phyloP scores from a whole-genome alignment of 2,329 filamentous ascomycete species.

The Massarina eburnea region DNA sequence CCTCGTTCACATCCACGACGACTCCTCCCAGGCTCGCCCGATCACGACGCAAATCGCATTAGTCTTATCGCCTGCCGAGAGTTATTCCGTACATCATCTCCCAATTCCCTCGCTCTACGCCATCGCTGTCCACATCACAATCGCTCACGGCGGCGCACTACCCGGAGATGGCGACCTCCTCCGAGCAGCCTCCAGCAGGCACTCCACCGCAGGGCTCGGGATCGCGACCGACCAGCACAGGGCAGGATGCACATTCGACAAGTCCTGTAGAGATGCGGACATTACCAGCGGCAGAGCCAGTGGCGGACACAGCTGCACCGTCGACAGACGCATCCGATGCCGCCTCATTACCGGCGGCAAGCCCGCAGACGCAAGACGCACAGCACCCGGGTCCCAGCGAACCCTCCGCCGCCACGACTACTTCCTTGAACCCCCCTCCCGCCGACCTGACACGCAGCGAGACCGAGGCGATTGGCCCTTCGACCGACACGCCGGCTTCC shows the following conservation, averaged over 20 bases:
- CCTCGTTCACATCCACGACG: background rate
- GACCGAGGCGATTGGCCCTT: constrained; percentile 52
- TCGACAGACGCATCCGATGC: constrained; percentile 18
- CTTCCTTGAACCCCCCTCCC: constrained; percentile 25
- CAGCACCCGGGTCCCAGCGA: constrained; percentile 14
- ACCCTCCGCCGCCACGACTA: constrained; percentile 12
- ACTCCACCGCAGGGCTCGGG: constrained; percentile 20
- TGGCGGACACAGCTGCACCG: constrained; percentile 15
- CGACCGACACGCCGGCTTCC: constrained; percentile 46
- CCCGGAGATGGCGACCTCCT: constrained; percentile 35
- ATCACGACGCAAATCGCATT: constrained; percentile 6
- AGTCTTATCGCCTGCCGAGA: constrained; percentile 2
- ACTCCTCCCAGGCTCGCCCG: constrained; percentile 1
- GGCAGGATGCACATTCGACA: constrained; percentile 23
- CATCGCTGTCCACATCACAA: constrained; percentile 20
- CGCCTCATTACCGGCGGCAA: constrained; percentile 13
- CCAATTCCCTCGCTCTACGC: constrained; percentile 17
- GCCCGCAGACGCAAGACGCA: constrained; percentile 14
- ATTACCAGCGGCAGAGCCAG: constrained; percentile 24
- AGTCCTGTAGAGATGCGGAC: constrained; percentile 41
- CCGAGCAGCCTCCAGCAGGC: constrained; percentile 29
- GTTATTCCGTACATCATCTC: background rate
- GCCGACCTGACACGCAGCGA: constrained; percentile 40
- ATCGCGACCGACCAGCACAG: constrained; percentile 24
- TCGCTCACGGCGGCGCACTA: constrained; percentile 15